These are phyloP conservation scores for Talaromyces sp. DNA, from an alignment of 2,329 filamentous ascomycete genomes.

Conservation along the genomic window DNA sequence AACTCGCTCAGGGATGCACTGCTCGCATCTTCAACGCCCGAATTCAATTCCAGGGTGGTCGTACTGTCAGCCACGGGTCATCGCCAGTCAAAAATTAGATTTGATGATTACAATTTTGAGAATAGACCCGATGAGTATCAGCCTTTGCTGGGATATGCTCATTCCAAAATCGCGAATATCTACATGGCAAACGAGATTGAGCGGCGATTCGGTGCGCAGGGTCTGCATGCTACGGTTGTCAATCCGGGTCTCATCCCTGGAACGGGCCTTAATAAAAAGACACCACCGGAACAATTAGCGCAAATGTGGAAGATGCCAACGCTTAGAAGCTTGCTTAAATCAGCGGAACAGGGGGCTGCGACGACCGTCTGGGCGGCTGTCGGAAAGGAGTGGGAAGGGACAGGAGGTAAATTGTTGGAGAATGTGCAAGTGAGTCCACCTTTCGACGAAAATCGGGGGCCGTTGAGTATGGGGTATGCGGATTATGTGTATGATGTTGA, in stretches of 20 bases:
- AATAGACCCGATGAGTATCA: conserved; percentile 14
- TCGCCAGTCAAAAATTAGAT: conserved; percentile 12
- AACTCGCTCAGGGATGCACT: conserved; percentile 14
- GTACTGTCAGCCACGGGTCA: conserved; percentile 9
- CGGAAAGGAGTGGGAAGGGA: conserved; percentile 29
- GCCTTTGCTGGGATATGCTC: conserved; percentile 4
- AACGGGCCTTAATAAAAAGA: conserved; percentile 8
- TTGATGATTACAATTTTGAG: conserved; percentile 15
- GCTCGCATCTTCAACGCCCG: conserved; percentile 9
- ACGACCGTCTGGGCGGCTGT: conserved; percentile 40
- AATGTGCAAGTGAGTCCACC: conserved; percentile 26
- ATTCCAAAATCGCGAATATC: conserved; percentile 9
- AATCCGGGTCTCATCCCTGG: conserved; percentile 7
- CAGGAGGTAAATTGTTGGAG: conserved; percentile 35
- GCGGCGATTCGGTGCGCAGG: not conserved
- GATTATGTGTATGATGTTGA: conserved; percentile 21
- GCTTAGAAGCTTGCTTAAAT: not conserved
- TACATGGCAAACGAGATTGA: conserved; percentile 3
- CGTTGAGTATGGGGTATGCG: conserved; percentile 19
- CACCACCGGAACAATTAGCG: conserved; percentile 6
- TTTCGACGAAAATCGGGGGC: conserved; percentile 18
- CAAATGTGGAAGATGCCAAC: not conserved
- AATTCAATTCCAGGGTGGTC: conserved; percentile 13
- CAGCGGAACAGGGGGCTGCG: conserved; percentile 22
- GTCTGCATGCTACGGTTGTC: conserved; percentile 2